These are phyloP conservation scores for Exophiala bonariae DNA, from an alignment of 2,329 filamentous ascomycete species.

Conservation along the genomic window DNA sequence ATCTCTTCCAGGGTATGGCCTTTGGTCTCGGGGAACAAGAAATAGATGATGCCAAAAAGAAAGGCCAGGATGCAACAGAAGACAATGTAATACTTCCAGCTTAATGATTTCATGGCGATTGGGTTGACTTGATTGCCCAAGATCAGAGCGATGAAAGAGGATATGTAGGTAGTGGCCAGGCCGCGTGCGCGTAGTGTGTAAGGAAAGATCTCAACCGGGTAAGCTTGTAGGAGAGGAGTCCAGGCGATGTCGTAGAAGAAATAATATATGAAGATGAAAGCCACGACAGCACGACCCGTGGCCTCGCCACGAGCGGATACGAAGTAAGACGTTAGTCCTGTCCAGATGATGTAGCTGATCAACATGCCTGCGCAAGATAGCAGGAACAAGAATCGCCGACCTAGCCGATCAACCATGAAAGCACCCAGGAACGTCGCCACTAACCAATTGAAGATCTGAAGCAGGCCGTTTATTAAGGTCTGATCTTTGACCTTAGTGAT, in stretches of 20 bases:
- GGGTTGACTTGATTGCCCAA: conserved; percentile 29
- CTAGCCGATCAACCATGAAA: conserved; percentile 55
- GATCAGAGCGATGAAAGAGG: background rate
- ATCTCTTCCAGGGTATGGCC: conserved; percentile 36
- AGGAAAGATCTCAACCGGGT: conserved; percentile 35
- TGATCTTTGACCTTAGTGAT: conserved; percentile 51
- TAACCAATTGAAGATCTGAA: conserved; percentile 14
- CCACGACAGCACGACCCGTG: conserved; percentile 31
- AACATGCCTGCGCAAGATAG: conserved; percentile 37
- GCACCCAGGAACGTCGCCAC: conserved; percentile 34
- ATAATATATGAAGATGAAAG: conserved; percentile 37
- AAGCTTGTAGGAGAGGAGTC: conserved; percentile 31
- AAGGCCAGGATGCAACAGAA: conserved; percentile 32
- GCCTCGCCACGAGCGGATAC: background rate
- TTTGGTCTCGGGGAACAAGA: conserved; percentile 37
- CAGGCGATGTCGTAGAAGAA: conserved; percentile 34
- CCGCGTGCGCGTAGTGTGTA: conserved; percentile 39
- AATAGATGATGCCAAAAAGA: conserved; percentile 35
- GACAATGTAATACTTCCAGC: conserved; percentile 32
- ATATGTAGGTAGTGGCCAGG: conserved; percentile 7
- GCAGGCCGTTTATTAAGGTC: conserved; percentile 27
- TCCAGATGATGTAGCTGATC: conserved; percentile 16
- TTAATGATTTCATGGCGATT: conserved; percentile 28
- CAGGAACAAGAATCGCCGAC: conserved; percentile 60
- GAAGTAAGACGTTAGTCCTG: conserved; percentile 6